phyloP scores from a whole-genome alignment of 2,329 filamentous ascomycete species.

The Trichoderma sp. region DNA sequence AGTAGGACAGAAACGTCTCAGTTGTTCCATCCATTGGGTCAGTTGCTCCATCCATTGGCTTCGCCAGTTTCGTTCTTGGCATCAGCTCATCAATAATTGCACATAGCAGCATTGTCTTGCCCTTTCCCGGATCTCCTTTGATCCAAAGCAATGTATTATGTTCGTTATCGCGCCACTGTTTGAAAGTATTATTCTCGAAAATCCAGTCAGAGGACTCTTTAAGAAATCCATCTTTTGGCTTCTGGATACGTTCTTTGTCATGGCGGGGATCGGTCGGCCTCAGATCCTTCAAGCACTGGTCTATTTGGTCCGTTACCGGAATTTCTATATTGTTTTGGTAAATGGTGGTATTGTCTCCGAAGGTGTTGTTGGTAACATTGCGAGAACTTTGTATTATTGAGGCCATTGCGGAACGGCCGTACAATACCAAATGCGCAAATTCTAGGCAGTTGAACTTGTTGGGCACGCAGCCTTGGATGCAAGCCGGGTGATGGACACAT shows the following conservation, averaged over 20 bases:
- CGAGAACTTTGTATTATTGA: rapidly evolving
- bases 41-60: background rate
- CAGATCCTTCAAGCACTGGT: background rate
- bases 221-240: background rate
- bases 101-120: background rate
- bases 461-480: background rate
- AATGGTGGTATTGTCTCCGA: background rate
- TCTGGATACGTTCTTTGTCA: background rate
- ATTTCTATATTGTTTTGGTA: background rate
- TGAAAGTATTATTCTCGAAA: background rate
- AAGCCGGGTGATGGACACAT: background rate
- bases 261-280: background rate
- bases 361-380: background rate
- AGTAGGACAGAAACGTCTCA: background rate
- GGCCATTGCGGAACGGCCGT: background rate
- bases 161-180: background rate
- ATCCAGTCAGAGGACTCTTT: background rate
- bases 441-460: background rate
- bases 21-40: no score
- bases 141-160: background rate
- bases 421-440: background rate
- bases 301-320: background rate
- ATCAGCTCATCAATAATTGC: background rate
- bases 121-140: background rate
- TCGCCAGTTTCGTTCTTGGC: background rate